Base-by-base conservation (phyloP, 1,284 basidiomycete species). In the Rhodofomes roseus region DNA sequence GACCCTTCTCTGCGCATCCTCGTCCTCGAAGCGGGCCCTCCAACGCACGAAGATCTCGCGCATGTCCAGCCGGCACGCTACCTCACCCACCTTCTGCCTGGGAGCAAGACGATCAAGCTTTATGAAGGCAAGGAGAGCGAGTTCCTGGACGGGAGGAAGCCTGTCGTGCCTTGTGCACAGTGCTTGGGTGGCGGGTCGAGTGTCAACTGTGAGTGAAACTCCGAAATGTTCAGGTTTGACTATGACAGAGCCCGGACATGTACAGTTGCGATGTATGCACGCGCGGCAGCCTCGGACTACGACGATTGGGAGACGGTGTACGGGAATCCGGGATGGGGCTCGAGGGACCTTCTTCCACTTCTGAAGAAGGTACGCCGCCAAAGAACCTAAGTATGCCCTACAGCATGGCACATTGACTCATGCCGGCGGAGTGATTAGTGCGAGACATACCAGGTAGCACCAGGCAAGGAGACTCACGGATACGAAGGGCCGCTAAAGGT, bases 171-270 rank as follows among this genome's bases (percentile, higher is more conserved):
- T 0, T 69, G 72, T 37, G 85, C 80, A 0, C 74, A 78, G 43
- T 79, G 77, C 44, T 65, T 88, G 0, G 86, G 86, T 9, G 86
- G 86, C 0, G 85, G 84, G 0, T 85, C 85, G 1, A 72, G 74
- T 57, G 76, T 87, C 14, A 86, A 87, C 63, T 86, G 85, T 84
- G 58, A 39, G 63, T 66, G 6, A 4, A 7, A 16, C 7, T 8
- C 20, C 41, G 23, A 18, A 6, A 4, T 20, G 20, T 51, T 22
- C 16, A 27, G 36, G 2, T 16, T 16, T 18, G 34, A 16, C n/a
- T 36, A 37, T 44, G 7, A n/a, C 55, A 20, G 11, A 22, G 18
- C 31, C 20, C 3, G 36, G 9, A 20, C 4, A 50, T 5, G 48
- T 23, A n/a, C 2, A 85, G 84, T 82, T 63, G 73, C 77, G 60